Percentiles rank a stretch among this genome's conserved stretches.
Conservation (phyloP, 495 filamentous ascomycete species). For the Xylaria cubensis region DNA sequence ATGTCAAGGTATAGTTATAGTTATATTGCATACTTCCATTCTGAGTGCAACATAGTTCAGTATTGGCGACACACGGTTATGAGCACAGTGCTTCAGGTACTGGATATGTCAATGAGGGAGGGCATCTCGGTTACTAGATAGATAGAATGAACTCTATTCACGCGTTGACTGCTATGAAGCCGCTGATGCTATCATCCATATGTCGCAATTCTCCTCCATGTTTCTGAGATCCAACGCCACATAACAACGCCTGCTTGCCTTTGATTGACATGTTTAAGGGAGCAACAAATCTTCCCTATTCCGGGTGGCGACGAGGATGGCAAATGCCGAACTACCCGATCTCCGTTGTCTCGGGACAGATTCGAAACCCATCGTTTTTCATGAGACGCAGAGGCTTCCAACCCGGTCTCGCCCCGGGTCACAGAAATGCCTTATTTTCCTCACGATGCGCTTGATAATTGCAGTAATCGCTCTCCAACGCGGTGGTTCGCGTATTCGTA, state of each 20-base stretch:
- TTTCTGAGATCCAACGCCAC: conserved; percentile 19
- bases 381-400: neutral
- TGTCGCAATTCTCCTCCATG: conserved; percentile 1
- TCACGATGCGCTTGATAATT: conserved; percentile 44
- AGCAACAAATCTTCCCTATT: neutral
- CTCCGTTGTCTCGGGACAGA: neutral
- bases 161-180: conserved; percentile 8
- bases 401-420: neutral
- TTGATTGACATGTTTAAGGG: neutral
- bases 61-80: neutral
- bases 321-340: conserved; percentile 12
- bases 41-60: neutral
- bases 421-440: neutral
- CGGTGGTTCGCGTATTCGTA: conserved; percentile 63
- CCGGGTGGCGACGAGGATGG: conserved; percentile 1
- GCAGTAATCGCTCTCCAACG: conserved; percentile 50
- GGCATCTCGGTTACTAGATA: neutral
- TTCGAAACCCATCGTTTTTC: neutral
- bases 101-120: neutral
- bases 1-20: neutral
- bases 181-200: conserved; percentile 14
- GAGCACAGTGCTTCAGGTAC: neutral
- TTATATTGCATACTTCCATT: neutral
- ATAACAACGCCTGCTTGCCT: conserved; percentile 11
- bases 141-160: conserved; percentile 13